Base-by-base conservation (phyloP, 2,329 filamentous ascomycete species). In the Neopestalotiopsis sp. region DNA sequence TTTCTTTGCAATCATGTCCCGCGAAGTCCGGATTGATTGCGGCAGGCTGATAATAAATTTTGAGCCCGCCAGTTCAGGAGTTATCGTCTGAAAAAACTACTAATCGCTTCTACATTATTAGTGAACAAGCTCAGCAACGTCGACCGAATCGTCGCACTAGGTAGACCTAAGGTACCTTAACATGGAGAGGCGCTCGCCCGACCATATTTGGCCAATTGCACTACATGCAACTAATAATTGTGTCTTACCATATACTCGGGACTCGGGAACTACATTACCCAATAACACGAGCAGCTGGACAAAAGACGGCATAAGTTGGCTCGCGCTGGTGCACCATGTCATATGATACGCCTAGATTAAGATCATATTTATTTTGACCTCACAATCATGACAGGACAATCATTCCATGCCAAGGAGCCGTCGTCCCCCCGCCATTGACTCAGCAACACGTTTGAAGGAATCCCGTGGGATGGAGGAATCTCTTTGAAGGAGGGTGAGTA, bases 401-500 rank as follows among this genome's bases (percentile, higher is more conserved):
- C 10, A 38, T 38, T 38, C 10, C 34, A 38, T 38, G 34, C 34
- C 34, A 38, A 38, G 34, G 34, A 53, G 45, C 45, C 45, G 17
- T 53, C 45, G 24, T 28, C 45, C 45, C 45, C 45, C n/a, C 9
- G 20, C 17, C 45, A 20, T 53, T 24, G 20, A n/a, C 24, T 9
- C 17, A 53, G 17, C 20, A 53, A 20, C 17, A 6, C 45, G n/a
- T 14, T 17, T 24, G 5, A 24, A 53, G 45, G 45, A 53, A 53
- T 53, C 45, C 45, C 14, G 17, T 17, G 17, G 45, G 20, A 53
- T 24, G 45, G 17, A 53, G 45, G 45, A 53, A 53, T 7, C 45
- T 53, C n/a, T 53, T n/a, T 17, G 45, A n/a, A 53, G 45, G 45
- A 53, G n/a, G 45, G 45, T 53, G 45, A 53, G 45, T 53, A 53